Base-by-base conservation (phyloP, 768 basidiomycete genomes). In the Chlorophyllum brunneum region DNA sequence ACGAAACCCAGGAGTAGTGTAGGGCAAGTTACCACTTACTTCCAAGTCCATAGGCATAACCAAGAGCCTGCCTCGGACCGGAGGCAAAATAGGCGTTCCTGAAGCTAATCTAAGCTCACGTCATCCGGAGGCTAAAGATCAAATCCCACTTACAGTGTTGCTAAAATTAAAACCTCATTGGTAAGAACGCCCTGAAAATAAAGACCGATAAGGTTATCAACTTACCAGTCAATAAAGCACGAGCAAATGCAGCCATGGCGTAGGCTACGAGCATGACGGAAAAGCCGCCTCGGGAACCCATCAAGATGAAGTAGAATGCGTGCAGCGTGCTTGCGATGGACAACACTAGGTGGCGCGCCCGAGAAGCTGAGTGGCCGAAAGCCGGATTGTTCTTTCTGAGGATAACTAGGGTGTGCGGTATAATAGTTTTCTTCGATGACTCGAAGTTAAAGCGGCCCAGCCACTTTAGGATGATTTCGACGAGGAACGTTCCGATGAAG, bases 21-120 rank as follows among this genome's bases (percentile, higher is more conserved):
- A 44, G 18, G 24, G 6, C 18, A 33, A 20, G 5, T 29, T 26
- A 22, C 24, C n/a, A 51, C 70, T 52, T 59, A 80, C 80, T 75
- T 73, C 76, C 79, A 30, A 69, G 60, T 4, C 72, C 78, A 58
- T 70, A 79, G 13, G 77, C 68, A 58, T 72, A 73, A 13, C 77
- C 76, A 8, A 81, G 63, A 2, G 74, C 69, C 41, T 67, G 69
- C 39, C 64, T 69, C 3, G 69, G 73, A 5, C 68, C 69, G 15
- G 62, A 61, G 7, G 75, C 69, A 33, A 76, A 72, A 58, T 77
- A 82, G 10, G 63, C 64, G 58, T 83, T 82, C 42, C 80, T 81
- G 11, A 15, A 47, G 18, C 10, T 11, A 27, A 18, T 43, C 49
- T 33, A 18, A 45, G 22, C 23, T 37, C 27, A 27, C 16, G 27